phyloP scores from a whole-genome alignment of 2,329 filamentous ascomycete species.

The Parastagonospora avenae region DNA sequence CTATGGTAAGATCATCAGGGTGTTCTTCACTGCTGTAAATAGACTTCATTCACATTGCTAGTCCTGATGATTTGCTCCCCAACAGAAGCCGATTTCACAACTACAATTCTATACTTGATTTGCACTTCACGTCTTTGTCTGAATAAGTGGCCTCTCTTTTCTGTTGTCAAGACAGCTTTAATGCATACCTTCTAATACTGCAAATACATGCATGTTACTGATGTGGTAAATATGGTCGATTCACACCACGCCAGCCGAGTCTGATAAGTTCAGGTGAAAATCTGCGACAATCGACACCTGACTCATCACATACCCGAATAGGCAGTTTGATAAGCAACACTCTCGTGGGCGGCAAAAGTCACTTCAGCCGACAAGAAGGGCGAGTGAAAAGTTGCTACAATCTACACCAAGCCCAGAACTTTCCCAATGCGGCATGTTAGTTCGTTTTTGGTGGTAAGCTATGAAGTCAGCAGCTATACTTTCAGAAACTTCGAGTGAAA shows the following conservation, averaged over 20 bases:
- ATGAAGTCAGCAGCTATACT: no score
- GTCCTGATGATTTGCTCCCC: no score
- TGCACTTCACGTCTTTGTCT: not conserved
- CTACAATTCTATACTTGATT: not conserved
- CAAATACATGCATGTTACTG: no score
- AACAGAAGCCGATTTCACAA: not conserved
- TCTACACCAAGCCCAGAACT: no score
- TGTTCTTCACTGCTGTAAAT: not conserved
- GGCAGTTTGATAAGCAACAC: not conserved
- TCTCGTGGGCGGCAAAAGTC: no score
- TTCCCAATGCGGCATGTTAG: no score
- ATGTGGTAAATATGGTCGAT: not conserved
- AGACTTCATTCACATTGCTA: not conserved
- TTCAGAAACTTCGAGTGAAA: no score
- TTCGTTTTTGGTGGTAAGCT: no score
- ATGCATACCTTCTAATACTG: no score
- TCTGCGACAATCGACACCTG: not conserved
- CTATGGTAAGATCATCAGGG: not conserved
- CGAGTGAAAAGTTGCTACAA: no score
- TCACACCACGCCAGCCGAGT: not conserved
- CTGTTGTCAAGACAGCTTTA: no score
- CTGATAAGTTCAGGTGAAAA: not conserved
- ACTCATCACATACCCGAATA: not conserved
- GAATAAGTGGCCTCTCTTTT: not conserved
- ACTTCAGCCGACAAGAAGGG: no score